phyloP scores from a whole-genome alignment of 2,329 filamentous ascomycete genomes.

The Curvularia eragrostidis region DNA sequence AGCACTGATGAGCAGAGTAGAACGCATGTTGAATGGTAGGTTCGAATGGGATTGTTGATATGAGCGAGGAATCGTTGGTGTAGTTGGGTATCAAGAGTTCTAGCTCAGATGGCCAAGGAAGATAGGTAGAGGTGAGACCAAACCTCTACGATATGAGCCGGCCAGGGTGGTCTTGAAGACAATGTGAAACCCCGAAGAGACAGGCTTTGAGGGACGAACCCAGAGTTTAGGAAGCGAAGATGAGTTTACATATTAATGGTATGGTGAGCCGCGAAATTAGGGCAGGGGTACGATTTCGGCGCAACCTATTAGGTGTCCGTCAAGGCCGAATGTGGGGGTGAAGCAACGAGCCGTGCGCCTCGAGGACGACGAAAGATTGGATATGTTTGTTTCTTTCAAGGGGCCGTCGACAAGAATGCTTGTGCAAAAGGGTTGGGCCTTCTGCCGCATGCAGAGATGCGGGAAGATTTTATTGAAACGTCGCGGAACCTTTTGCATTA shows the following conservation, averaged over 20 bases:
- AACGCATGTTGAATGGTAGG: constrained; percentile 22
- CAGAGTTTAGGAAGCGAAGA: background rate
- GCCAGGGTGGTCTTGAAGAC: background rate
- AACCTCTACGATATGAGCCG: background rate
- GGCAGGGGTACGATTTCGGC: constrained; percentile 2
- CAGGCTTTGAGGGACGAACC: background rate
- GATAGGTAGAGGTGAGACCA: background rate
- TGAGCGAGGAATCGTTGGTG: background rate
- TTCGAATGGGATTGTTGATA: background rate
- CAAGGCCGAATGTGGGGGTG: background rate
- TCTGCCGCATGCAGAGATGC: background rate
- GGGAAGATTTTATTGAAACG: background rate
- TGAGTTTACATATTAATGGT: constrained; percentile 7
- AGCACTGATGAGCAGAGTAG: constrained; percentile 20
- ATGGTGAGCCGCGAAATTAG: constrained; percentile 6
- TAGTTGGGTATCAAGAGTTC: background rate
- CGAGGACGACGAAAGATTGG: constrained; percentile 6
- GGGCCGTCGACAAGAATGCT: background rate
- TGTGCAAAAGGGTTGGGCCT: background rate
- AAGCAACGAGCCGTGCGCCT: constrained; percentile 7
- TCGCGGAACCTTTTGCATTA: constrained; percentile 6
- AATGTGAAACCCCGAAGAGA: background rate
- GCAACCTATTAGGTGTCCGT: background rate
- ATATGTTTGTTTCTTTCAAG: constrained; percentile 10
- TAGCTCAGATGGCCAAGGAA: background rate